Conservation (phyloP, 106 monocot genomes). For the Platanthera zijinensis region DNA sequence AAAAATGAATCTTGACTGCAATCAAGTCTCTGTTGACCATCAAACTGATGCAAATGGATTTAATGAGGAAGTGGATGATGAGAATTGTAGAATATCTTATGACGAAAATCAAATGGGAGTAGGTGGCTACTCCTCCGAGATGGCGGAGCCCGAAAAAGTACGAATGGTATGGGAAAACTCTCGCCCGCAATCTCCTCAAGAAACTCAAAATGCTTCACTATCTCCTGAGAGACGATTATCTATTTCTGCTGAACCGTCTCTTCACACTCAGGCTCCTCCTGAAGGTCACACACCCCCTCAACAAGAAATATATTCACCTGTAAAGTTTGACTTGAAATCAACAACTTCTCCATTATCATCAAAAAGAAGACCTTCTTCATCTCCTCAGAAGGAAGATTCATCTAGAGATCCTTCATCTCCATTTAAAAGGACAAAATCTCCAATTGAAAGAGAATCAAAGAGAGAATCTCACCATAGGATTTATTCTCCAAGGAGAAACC, state of each 20-base stretch:
- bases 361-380: slow-evolving; percentile 21
- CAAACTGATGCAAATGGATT: slow-evolving; percentile 12
- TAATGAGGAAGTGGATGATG: slow-evolving; percentile 19
- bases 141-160: slow-evolving; percentile 9
- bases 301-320: slow-evolving; percentile 10
- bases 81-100: background rate
- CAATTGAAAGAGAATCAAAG: slow-evolving; percentile 21
- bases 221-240: slow-evolving; percentile 31
- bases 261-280: slow-evolving; percentile 6
- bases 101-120: slow-evolving; percentile 10
- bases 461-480: slow-evolving; percentile 19
- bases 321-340: slow-evolving; percentile 13
- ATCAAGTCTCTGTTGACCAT: slow-evolving; percentile 5
- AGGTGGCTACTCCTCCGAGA: background rate
- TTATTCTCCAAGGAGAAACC: slow-evolving; percentile 33
- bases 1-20: background rate
- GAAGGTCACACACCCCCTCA: slow-evolving; percentile 6
- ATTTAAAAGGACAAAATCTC: slow-evolving; percentile 27
- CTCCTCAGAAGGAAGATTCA: slow-evolving; percentile 30
- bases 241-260: slow-evolving; percentile 30
- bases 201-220: slow-evolving; percentile 21
- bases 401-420: slow-evolving; percentile 32
- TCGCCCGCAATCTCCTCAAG: slow-evolving; percentile 20
- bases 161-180: slow-evolving; percentile 18
- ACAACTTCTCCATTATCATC: slow-evolving; percentile 17